Conservation (phyloP, 2,329 filamentous ascomycete species). For the Aureobasidium sp. region DNA sequence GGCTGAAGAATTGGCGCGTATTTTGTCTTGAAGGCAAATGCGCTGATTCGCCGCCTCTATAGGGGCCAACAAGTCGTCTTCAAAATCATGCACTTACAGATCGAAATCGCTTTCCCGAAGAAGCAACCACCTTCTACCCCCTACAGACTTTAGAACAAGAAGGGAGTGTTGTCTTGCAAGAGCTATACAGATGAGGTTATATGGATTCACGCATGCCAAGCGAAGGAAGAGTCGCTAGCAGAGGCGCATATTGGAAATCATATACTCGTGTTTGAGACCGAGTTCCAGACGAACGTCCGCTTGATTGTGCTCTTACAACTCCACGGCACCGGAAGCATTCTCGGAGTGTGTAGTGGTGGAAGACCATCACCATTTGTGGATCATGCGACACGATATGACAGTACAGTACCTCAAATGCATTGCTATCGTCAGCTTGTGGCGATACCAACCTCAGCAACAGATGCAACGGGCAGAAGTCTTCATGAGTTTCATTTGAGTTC, state of each 20-base stretch:
- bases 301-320: background rate
- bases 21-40: background rate
- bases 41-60: background rate
- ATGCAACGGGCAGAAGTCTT: too few relatives aligned
- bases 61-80: background rate
- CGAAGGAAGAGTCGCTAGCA: background rate
- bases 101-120: background rate
- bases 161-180: background rate
- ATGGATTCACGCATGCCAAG: background rate
- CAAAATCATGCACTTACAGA: background rate
- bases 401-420: background rate
- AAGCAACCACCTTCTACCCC: background rate
- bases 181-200: background rate
- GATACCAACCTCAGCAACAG: background rate
- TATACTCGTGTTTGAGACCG: background rate
- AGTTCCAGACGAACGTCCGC: too few relatives aligned
- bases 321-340: background rate
- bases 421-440: background rate
- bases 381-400: background rate
- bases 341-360: background rate
- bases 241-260: background rate
- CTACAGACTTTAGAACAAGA: background rate
- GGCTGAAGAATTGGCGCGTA: constrained; percentile 6
- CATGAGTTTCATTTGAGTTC: too few relatives aligned
- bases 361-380: background rate